phyloP scores from a whole-genome alignment of 768 basidiomycete genomes.

The Kwoniella dejecticola region DNA sequence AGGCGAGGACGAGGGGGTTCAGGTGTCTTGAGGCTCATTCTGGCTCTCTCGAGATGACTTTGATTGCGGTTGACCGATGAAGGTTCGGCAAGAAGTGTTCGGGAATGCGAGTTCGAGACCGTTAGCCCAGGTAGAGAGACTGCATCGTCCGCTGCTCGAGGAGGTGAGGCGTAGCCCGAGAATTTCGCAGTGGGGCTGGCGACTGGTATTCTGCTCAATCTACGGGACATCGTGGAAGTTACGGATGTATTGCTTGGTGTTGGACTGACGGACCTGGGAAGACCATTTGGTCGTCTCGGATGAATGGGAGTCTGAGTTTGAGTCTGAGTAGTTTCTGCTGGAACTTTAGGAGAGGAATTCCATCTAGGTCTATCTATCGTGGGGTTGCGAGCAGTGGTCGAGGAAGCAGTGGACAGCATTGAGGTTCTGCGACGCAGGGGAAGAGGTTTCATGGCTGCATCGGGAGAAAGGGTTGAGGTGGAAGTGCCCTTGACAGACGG shows the following conservation, averaged over 20 bases:
- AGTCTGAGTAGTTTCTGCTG: conserved; percentile 5
- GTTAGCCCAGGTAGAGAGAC: conserved; percentile 11
- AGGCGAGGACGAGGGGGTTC: conserved; percentile 9
- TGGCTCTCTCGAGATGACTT: conserved; percentile 12
- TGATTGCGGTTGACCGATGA: conserved; percentile 5
- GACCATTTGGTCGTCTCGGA: conserved; percentile 2
- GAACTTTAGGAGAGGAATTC: conserved; percentile 33
- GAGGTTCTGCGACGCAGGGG: conserved; percentile 8
- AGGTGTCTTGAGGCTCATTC: conserved; percentile 18
- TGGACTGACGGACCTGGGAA: conserved; percentile 26
- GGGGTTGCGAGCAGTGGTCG: conserved; percentile 13
- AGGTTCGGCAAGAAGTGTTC: conserved; percentile 15
- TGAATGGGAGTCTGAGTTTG: conserved; percentile 18
- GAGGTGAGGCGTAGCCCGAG: not conserved
- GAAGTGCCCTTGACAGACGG: conserved; percentile 10
- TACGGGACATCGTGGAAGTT: conserved; percentile 7
- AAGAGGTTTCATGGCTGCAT: conserved; percentile 4
- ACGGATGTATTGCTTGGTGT: conserved; percentile 27
- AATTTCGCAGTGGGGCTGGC: conserved; percentile 7
- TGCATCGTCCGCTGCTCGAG: not conserved
- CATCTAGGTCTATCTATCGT: conserved; percentile 32
- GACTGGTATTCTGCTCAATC: conserved; percentile 20
- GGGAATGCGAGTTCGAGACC: conserved; percentile 19
- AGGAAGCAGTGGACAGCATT: conserved; percentile 14
- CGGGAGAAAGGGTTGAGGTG: conserved; percentile 13